Evolutionary conservation across 2,329 filamentous ascomycete species (phyloP).

Genomic region (Clonostachys chloroleuca): DNA sequence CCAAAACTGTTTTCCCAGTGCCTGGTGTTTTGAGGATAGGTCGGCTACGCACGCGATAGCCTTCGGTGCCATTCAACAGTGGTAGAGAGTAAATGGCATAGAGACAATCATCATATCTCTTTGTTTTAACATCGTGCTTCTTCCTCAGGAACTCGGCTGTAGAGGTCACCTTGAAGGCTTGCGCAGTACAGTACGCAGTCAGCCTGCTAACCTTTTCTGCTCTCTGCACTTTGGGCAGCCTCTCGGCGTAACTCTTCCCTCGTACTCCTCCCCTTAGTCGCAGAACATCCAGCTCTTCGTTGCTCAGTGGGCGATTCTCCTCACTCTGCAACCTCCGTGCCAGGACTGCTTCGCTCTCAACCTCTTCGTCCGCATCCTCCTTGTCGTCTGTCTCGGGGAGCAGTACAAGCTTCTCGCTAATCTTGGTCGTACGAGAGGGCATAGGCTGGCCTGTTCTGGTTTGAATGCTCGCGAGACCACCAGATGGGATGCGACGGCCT

Average conservation of each 20-base stretch:
- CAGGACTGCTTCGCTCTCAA: slow-evolving; percentile 35
- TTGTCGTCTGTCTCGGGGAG: slow-evolving; percentile 74
- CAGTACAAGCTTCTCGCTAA: slow-evolving; percentile 94
- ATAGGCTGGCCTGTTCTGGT: slow-evolving; percentile 53
- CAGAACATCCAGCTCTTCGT: slow-evolving; percentile 64
- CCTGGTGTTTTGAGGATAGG: slow-evolving; percentile 90
- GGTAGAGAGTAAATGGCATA: slow-evolving; percentile 95
- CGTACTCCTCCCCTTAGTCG: slow-evolving; percentile 56
- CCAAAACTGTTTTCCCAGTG: slow-evolving; percentile 80
- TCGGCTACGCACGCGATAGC: slow-evolving; percentile 83
- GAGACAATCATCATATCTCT: slow-evolving; percentile 95
- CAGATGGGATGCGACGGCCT: slow-evolving; percentile 20
- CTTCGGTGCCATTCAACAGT: slow-evolving; percentile 77
- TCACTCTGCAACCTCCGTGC: slow-evolving; percentile 42
- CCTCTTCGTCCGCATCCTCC: slow-evolving; percentile 48
- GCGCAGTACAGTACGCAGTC: slow-evolving; percentile 94
- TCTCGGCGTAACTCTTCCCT: slow-evolving; percentile 90
- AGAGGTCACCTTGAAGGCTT: slow-evolving; percentile 83
- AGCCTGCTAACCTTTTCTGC: slow-evolving; percentile 84
- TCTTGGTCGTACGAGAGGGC: slow-evolving; percentile 85
- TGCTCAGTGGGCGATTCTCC: slow-evolving; percentile 58
- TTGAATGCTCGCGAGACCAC: slow-evolving; percentile 32
- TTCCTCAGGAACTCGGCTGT: slow-evolving; percentile 87
- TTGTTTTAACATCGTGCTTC: slow-evolving; percentile 85
- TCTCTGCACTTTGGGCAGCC: slow-evolving; percentile 81